Evolutionary conservation across 108 stramenopile species (phyloP).

Genomic region (Licmophora abbreviata): DNA sequence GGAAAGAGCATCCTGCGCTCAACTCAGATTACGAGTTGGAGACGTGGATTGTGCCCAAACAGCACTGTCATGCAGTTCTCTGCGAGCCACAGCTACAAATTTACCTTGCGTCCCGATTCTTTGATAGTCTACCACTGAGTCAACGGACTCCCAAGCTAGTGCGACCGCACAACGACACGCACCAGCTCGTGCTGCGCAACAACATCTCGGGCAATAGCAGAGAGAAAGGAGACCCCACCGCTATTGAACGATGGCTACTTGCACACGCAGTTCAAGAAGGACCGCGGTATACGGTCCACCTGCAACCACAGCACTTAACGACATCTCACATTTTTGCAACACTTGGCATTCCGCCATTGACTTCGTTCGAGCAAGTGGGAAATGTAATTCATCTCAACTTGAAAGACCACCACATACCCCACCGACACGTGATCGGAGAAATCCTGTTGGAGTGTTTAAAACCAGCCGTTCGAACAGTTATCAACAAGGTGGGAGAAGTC

Average conservation of each 20-base stretch:
- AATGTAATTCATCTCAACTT: conserved; percentile 97
- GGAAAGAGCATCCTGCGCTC: conserved; percentile 32
- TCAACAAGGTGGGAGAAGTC: conserved; percentile 92
- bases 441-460: conserved; percentile 54
- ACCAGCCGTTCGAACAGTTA: conserved; percentile 72
- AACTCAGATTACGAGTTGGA: conserved; percentile 24
- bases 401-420: conserved; percentile 64
- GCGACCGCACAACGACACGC: conserved; percentile 18
- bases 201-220: conserved; percentile 1
- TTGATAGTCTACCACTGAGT: conserved; percentile 36
- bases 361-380: conserved; percentile 90
- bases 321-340: conserved; percentile 53
- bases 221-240: conserved; percentile 9
- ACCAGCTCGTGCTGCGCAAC: conserved; percentile 3
- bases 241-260: conserved; percentile 12
- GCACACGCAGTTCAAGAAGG: conserved; percentile 4
- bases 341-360: conserved; percentile 48
- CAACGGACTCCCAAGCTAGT: conserved; percentile 68
- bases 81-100: conserved; percentile 16
- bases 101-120: conserved; percentile 38
- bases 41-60: conserved; percentile 20
- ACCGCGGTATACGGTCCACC: neutral
- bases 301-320: conserved; percentile 22
- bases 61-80: conserved; percentile 12
- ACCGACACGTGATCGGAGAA: conserved; percentile 77